phyloP scores from a whole-genome alignment of 257 asterid genomes.

The Nicotiana sylvestris region DNA sequence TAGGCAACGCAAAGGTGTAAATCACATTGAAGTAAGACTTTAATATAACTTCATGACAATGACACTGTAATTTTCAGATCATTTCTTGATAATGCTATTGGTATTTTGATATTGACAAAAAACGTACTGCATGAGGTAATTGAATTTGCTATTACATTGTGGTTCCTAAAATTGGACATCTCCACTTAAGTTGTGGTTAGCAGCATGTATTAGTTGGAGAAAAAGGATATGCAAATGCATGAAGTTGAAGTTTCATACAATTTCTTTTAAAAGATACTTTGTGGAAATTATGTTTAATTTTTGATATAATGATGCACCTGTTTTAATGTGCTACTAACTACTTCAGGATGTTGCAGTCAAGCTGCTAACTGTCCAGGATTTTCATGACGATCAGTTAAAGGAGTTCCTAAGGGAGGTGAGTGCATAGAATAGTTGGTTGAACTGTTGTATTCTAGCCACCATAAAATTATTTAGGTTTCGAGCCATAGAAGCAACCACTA shows the following conservation, averaged over 20 bases:
- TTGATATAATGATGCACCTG: not conserved
- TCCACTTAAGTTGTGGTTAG: not conserved
- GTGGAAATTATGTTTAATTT: not conserved
- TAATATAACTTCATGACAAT: not conserved
- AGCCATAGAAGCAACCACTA: too few relatives aligned
- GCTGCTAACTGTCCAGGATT: slow-evolving; percentile 77
- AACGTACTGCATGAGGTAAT: not conserved
- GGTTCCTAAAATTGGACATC: not conserved
- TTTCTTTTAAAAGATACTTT: not conserved
- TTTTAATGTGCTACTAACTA: not conserved
- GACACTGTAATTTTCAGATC: not conserved
- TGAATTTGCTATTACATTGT: not conserved
- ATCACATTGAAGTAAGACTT: not conserved
- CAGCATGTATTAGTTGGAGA: not conserved
- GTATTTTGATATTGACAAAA: not conserved
- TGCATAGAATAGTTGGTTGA: not conserved
- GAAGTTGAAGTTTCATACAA: not conserved
- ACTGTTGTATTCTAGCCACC: not conserved
- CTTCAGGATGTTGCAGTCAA: slow-evolving; percentile 96
- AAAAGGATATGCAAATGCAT: not conserved
- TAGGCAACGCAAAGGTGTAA: not conserved
- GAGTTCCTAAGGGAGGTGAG: slow-evolving; percentile 94
- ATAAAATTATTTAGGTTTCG: not conserved
- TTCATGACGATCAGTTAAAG: slow-evolving; percentile 84
- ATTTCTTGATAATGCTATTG: not conserved